Evolutionary conservation across 345 rosid genomes (phyloP).

Genomic region (Euphorbia lathyris): DNA sequence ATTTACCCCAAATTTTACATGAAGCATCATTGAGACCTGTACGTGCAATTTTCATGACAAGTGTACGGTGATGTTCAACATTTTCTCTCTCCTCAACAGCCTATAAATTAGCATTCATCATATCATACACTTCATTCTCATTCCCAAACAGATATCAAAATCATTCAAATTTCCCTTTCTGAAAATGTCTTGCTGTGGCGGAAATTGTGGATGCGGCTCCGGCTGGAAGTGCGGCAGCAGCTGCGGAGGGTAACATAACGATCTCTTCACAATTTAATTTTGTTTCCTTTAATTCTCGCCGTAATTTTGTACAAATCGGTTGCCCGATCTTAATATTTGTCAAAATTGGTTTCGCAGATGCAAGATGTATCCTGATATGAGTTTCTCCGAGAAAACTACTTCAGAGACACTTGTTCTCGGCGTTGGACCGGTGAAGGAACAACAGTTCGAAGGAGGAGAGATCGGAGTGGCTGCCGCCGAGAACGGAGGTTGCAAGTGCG

Average conservation of each 20-base stretch:
- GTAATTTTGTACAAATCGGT: too few relatives aligned
- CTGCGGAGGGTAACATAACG: constrained; percentile 18
- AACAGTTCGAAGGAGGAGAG: constrained; percentile 50
- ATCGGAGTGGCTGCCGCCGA: constrained; percentile 45
- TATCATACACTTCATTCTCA: neutral
- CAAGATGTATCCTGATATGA: constrained; percentile 76
- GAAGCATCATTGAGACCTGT: too few relatives aligned
- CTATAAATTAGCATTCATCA: constrained; percentile 48
- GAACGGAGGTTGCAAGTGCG: constrained; percentile 89
- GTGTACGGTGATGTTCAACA: constrained; percentile 39
- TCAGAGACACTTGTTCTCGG: constrained; percentile 56
- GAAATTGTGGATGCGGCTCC: constrained; percentile 26
- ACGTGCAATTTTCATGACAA: constrained; percentile 38
- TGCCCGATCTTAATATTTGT: neutral
- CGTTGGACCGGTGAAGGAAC: constrained; percentile 42
- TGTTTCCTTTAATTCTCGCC: too few relatives aligned
- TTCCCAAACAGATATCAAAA: neutral
- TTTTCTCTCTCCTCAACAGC: constrained; percentile 3
- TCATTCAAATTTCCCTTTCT: neutral
- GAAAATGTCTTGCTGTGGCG: constrained; percentile 31
- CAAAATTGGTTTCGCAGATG: constrained; percentile 37
- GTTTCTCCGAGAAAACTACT: constrained; percentile 56
- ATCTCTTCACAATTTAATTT: neutral
- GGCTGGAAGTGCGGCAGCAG: constrained; percentile 22
- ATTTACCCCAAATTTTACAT: too few relatives aligned